These are phyloP conservation scores for Mikania micrantha DNA, from an alignment of 129 eudicot species.

Conservation along the genomic window DNA sequence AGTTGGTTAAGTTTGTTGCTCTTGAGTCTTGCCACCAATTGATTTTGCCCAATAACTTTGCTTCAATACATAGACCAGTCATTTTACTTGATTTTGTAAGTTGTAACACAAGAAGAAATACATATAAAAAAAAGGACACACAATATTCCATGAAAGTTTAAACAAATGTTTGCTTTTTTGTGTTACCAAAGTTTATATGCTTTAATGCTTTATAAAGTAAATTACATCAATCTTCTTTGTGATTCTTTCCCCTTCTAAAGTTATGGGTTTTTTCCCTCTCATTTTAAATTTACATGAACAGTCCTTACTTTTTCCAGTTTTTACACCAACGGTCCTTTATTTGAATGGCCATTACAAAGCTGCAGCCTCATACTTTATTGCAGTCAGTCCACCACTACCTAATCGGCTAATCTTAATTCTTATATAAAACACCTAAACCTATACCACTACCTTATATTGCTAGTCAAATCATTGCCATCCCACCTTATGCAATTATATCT, in stretches of 20 bases:
- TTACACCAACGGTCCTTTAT: neutral
- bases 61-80: neutral
- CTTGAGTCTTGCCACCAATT: neutral
- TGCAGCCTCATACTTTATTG: neutral
- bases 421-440: neutral
- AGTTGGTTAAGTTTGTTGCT: conserved; percentile 32
- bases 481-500: neutral
- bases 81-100: neutral
- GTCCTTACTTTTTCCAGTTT: neutral
- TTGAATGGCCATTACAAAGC: neutral
- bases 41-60: conserved; percentile 5
- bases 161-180: neutral
- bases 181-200: neutral
- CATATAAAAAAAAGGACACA: neutral
- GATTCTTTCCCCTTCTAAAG: too few relatives aligned
- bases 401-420: too few relatives aligned
- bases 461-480: neutral
- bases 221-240: neutral
- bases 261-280: neutral
- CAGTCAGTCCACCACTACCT: neutral
- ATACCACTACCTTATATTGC: neutral
- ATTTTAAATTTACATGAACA: neutral
- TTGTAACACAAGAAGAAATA: neutral
- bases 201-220: neutral
- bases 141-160: neutral